A percentile compares a stretch with the other conserved stretches of the same genome.
These are phyloP conservation scores for Plasmopara muralis DNA, from an alignment of 352 stramenopile genomes.

Conservation along the genomic window DNA sequence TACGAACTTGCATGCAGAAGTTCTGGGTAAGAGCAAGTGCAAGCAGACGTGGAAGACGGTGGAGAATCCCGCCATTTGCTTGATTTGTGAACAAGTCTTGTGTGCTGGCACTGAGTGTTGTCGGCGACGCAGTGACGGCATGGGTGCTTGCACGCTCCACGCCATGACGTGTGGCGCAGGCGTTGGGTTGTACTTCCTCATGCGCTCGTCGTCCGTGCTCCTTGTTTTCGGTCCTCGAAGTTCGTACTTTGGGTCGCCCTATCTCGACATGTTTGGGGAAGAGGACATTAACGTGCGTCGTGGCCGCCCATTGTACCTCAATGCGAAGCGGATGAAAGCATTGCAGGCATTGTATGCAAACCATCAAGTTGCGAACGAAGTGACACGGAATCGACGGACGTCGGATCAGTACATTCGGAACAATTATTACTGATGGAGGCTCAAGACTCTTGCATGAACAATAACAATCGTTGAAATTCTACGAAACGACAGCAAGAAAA, in stretches of 20 bases:
- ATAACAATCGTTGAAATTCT: neutral
- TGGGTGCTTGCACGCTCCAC: slow-evolving; percentile 72
- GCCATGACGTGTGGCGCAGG: slow-evolving; percentile 65
- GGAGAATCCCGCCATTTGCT: slow-evolving; percentile 75
- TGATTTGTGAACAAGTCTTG: slow-evolving; percentile 69
- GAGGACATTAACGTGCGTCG: slow-evolving; percentile 80
- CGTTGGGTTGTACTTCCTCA: slow-evolving; percentile 77
- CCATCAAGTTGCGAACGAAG: slow-evolving; percentile 75
- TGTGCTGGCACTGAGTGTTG: slow-evolving; percentile 82
- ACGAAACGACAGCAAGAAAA: too few relatives aligned
- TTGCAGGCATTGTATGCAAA: slow-evolving; percentile 68
- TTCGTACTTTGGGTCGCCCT: slow-evolving; percentile 82
- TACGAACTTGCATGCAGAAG: slow-evolving; percentile 71
- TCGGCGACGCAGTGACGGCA: slow-evolving; percentile 49
- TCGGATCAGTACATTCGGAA: slow-evolving; percentile 85
- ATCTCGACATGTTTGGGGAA: slow-evolving; percentile 86
- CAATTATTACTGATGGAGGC: slow-evolving; percentile 62
- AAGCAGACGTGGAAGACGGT: slow-evolving; percentile 62
- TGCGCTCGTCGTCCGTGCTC: slow-evolving; percentile 70
- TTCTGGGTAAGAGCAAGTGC: slow-evolving; percentile 65
- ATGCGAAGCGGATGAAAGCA: slow-evolving; percentile 62
- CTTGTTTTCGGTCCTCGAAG: slow-evolving; percentile 64
- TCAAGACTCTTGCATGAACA: neutral
- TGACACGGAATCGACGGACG: slow-evolving; percentile 72
- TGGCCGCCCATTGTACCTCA: slow-evolving; percentile 69